phyloP scores from a whole-genome alignment of 805 yeast genomes.

The Kodamaea hsintzibuensis region DNA sequence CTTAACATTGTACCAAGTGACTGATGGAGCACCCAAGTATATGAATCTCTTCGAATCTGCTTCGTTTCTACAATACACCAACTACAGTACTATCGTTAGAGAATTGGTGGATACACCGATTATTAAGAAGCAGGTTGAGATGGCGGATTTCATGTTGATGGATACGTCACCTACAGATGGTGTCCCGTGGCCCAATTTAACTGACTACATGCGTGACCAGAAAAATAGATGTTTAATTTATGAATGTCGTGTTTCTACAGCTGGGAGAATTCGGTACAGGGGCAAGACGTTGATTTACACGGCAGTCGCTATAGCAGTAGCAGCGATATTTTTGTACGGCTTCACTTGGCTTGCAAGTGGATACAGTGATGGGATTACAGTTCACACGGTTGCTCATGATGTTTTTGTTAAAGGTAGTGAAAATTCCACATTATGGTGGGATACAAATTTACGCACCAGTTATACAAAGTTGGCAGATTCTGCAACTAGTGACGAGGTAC shows the following conservation, averaged over 20 bases:
- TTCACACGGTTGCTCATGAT: not conserved
- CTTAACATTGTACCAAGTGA: not conserved
- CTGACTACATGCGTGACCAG: not conserved
- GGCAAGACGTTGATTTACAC: not conserved
- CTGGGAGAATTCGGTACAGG: not conserved
- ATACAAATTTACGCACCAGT: not conserved
- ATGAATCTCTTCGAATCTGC: not conserved
- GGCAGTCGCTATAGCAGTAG: not conserved
- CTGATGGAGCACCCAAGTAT: not conserved
- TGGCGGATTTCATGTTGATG: not conserved
- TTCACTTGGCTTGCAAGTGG: not conserved
- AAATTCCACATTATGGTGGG: not conserved
- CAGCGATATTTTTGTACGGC: not conserved
- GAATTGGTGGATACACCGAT: not conserved
- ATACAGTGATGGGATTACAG: not conserved
- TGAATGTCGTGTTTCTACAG: not conserved
- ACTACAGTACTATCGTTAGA: not conserved
- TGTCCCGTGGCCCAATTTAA: not conserved
- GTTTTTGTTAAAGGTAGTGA: not conserved
- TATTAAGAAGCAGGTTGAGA: not conserved
- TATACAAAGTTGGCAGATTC: not conserved
- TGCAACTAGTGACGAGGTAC: not conserved
- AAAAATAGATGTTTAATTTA: not conserved
- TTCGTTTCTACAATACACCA: not conserved
- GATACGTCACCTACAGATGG: not conserved